Evolutionary conservation across 1,284 basidiomycete genomes (phyloP).

Genomic region (Naganishia sp.): DNA sequence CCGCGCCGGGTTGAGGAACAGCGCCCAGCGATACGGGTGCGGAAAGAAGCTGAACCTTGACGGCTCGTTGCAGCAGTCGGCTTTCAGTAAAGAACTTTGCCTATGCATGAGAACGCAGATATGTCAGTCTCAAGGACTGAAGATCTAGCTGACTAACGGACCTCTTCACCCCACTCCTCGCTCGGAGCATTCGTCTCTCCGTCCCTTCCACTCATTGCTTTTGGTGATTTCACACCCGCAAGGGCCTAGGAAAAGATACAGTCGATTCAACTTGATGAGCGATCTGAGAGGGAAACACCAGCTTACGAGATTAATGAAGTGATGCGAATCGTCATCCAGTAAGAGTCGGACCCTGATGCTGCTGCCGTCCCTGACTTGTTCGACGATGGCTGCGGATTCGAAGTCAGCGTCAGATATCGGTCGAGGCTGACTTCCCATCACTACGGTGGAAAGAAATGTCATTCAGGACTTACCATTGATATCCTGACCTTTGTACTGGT

Average conservation of each 20-base stretch:
- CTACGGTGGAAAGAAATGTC: not conserved
- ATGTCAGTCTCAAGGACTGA: not conserved
- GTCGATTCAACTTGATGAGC: not conserved
- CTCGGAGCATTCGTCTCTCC: slow-evolving; percentile 63
- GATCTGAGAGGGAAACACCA: not conserved
- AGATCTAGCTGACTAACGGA: slow-evolving; percentile 49
- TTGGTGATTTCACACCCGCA: slow-evolving; percentile 80
- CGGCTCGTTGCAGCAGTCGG: slow-evolving; percentile 82
- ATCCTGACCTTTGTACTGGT: slow-evolving; percentile 84
- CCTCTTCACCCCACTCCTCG: slow-evolving; percentile 83
- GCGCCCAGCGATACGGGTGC: slow-evolving; percentile 75
- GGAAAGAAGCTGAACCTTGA: slow-evolving; percentile 84
- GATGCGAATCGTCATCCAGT: slow-evolving; percentile 80
- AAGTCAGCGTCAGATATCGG: not conserved
- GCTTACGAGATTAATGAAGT: slow-evolving; percentile 52
- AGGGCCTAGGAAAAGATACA: slow-evolving; percentile 57
- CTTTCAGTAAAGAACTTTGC: slow-evolving; percentile 94
- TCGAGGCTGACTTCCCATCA: not conserved
- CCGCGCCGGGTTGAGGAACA: slow-evolving; percentile 67
- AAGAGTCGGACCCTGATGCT: slow-evolving; percentile 85
- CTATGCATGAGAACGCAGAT: slow-evolving; percentile 55
- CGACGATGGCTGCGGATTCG: slow-evolving; percentile 70
- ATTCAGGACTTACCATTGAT: slow-evolving; percentile 67
- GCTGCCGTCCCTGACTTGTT: slow-evolving; percentile 90
- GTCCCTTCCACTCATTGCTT: slow-evolving; percentile 65